phyloP scores from a whole-genome alignment of 1,284 basidiomycete genomes.

The Inonotus hispidus region DNA sequence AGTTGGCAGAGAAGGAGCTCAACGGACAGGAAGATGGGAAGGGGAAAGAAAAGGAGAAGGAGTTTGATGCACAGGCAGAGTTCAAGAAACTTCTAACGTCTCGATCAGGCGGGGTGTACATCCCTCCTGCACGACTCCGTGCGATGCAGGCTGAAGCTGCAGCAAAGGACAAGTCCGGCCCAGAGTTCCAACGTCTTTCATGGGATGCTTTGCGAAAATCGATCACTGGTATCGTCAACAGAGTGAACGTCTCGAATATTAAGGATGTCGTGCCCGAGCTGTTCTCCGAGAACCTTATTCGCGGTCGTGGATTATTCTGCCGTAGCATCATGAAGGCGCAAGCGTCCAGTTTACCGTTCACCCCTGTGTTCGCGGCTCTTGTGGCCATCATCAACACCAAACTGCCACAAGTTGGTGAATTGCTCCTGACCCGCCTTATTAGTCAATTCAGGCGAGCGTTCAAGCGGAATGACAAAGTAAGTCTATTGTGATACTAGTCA shows the following conservation, averaged over 20 bases:
- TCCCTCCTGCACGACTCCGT: constrained; percentile 89
- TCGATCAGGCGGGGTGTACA: constrained; percentile 92
- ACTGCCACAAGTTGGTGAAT: constrained; percentile 92
- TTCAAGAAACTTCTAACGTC: constrained; percentile 76
- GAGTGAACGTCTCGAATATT: constrained; percentile 94
- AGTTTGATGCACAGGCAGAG: constrained; percentile 67
- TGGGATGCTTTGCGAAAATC: constrained; percentile 99
- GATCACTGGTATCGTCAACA: constrained; percentile 99
- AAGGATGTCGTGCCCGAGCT: constrained; percentile 95
- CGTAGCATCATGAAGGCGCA: constrained; percentile 98
- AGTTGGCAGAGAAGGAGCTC: constrained; percentile 69
- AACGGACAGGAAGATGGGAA: constrained; percentile 50
- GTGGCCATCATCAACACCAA: constrained; percentile 97
- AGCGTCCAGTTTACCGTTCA: constrained; percentile 93
- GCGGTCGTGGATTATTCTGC: constrained; percentile 85
- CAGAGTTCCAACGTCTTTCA: constrained; percentile 93
- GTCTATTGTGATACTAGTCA: constrained; percentile 25
- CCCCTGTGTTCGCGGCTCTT: constrained; percentile 93
- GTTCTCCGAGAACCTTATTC: constrained; percentile 87
- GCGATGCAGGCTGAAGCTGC: constrained; percentile 84
- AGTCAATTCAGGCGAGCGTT: constrained; percentile 94
- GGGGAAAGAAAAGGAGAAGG: constrained; percentile 38
- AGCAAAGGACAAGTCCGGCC: constrained; percentile 75
- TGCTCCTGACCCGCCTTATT: constrained; percentile 84
- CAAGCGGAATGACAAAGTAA: constrained; percentile 95